Base-by-base conservation (phyloP, 805 yeast genomes). In the Starmerella scarabaei region DNA sequence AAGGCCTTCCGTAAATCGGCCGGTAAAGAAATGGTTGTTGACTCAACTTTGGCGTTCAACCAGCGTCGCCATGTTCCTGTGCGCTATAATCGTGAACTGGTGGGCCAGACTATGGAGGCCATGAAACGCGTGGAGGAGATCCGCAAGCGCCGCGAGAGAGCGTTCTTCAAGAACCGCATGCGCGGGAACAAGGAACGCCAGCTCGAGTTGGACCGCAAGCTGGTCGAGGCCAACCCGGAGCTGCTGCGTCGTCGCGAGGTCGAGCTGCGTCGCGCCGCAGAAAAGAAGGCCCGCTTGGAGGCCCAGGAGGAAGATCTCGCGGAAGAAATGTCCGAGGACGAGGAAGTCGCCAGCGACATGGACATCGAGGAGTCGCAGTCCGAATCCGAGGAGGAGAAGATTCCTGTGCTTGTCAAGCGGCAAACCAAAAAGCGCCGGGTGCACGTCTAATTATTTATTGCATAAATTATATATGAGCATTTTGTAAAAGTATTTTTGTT, bases 121-220 rank as follows among this genome's bases (percentile, higher is more conserved):
- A 91, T 91, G 98, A 71, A 80, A 41, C 77, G 96, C 67, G 80
- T 91, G 47, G 96, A 91, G 63, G 93, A 84, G 67, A 91, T 91
- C 62, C 78, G 98, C 70, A 79, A 73, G 61, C 85, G 78, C 71
- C 80, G 98, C 69, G 98, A 91, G 65, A 74, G 93, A 60, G 96
- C 97, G 14, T 91, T 91, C 85, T 91, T 83, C 71, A 88, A 86
- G 84, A 85, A 86, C 69, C 81, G 98, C 76, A 91, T 91, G 98
- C 83, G 81, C 65, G 96, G 95, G 49, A 91, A 91, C 68, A 81
- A 77, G 65, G 95, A 81, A 53, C 75, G 76, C 62, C 80, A 81
- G 62, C 69, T 84, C 57, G 83, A 77, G 40, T 69, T 80, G 42
- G 98, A 91, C 65, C 77, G 76, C 66, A 83, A 83, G 65, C 71